Percentiles rank a stretch among this genome's conserved stretches.
Conservation (phyloP, 305 asterid species). For the Coffea humblotiana region DNA sequence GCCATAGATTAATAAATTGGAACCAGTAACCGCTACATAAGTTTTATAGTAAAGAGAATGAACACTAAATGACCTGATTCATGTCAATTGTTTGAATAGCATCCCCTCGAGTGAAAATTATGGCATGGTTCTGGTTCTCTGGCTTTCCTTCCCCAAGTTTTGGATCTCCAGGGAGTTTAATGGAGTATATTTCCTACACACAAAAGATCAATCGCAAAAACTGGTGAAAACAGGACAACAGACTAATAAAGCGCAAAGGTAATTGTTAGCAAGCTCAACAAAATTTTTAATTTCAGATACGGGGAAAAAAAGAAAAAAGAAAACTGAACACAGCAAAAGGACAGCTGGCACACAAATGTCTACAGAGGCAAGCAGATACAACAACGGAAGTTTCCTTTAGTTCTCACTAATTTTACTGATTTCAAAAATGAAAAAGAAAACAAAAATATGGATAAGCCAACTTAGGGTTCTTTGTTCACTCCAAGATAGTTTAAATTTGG, state of each 20-base stretch:
- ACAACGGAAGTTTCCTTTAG: not conserved
- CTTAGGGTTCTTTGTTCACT: not conserved
- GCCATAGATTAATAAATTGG: no score
- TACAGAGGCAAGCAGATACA: not conserved
- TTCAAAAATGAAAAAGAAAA: not conserved
- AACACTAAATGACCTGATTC: slow-evolving; percentile 63
- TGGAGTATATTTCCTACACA: slow-evolving; percentile 80
- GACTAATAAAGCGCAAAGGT: not conserved
- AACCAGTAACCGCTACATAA: no score
- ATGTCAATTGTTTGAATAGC: slow-evolving; percentile 98
- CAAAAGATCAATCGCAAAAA: slow-evolving; percentile 1
- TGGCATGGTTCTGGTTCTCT: slow-evolving; percentile 95
- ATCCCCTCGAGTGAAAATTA: slow-evolving; percentile 92
- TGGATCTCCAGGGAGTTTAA: slow-evolving; percentile 98
- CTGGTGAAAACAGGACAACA: slow-evolving; percentile 10
- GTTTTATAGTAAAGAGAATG: no score
- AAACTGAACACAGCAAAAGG: not conserved
- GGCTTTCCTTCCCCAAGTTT: slow-evolving; percentile 99
- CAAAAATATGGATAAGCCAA: not conserved
- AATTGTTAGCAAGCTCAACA: not conserved
- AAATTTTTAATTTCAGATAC: not conserved
- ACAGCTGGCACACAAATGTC: not conserved
- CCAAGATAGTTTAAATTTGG: not conserved
- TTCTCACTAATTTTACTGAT: not conserved
- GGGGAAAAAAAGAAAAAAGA: not conserved